Evolutionary conservation across 352 stramenopile species (phyloP).

Genomic region (Phytophthora capsici): DNA sequence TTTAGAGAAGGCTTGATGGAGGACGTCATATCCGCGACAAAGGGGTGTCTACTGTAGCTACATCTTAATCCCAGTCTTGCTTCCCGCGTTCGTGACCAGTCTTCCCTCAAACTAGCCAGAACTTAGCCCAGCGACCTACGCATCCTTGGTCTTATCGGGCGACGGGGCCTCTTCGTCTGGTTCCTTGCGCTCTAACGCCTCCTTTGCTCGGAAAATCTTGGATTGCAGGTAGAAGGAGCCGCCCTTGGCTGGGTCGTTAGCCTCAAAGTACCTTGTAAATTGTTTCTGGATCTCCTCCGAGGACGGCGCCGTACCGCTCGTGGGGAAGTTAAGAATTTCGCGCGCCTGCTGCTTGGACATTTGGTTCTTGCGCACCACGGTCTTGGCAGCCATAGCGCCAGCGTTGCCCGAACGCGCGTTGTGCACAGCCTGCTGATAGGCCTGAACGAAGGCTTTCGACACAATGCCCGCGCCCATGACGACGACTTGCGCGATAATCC

Average conservation of each 20-base stretch:
- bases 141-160: conserved; percentile 32
- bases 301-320: conserved; percentile 44
- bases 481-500: conserved; percentile 86
- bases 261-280: conserved; percentile 89
- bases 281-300: conserved; percentile 82
- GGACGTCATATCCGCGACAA: neutral
- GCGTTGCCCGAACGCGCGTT: conserved; percentile 85
- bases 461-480: conserved; percentile 85
- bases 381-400: conserved; percentile 66
- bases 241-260: conserved; percentile 90
- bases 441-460: conserved; percentile 88
- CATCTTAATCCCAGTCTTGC: conserved; percentile 20
- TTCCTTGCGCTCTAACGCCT: conserved; percentile 75
- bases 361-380: conserved; percentile 73
- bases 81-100: conserved; percentile 1
- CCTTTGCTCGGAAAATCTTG: conserved; percentile 92
- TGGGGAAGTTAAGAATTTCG: conserved; percentile 86
- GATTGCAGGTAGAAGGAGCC: conserved; percentile 94
- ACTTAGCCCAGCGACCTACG: conserved; percentile 21
- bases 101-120: neutral
- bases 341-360: conserved; percentile 80
- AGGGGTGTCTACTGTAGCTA: too few species aligned
- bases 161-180: conserved; percentile 28
- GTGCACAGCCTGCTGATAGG: conserved; percentile 88
- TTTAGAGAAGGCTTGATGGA: conserved; percentile 34